phyloP scores from a whole-genome alignment of 2,329 filamentous ascomycete genomes.

The Talaromyces piceae region DNA sequence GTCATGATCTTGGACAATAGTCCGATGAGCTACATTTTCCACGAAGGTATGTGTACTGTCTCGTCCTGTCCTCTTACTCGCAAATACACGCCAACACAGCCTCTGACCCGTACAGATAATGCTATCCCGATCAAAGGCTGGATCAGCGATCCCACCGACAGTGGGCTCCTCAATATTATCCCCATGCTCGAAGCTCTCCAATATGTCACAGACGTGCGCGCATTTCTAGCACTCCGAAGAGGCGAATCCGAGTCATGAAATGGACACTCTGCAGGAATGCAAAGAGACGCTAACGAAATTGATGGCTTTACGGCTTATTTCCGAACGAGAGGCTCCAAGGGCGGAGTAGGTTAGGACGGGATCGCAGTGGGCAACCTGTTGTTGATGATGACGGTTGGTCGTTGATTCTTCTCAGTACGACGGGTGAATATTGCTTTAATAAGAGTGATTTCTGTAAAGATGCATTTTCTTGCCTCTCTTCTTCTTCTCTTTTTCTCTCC shows the following conservation, averaged over 20 bases:
- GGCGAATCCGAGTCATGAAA: slow-evolving; percentile 55
- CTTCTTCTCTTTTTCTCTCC: not conserved
- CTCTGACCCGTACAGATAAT: slow-evolving; percentile 60
- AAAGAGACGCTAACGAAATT: no score
- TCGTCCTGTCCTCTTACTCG: not conserved
- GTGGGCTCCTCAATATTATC: slow-evolving; percentile 85
- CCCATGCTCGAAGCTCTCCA: slow-evolving; percentile 89
- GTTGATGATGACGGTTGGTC: no score
- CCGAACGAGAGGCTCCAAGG: no score
- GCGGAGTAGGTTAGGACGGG: no score
- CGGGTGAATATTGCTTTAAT: no score
- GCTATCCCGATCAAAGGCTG: slow-evolving; percentile 98
- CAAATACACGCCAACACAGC: no score
- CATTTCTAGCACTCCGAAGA: slow-evolving; percentile 77
- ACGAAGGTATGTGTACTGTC: slow-evolving; percentile 63
- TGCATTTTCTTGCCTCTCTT: not conserved
- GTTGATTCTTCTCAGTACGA: no score
- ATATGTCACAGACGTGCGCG: slow-evolving; percentile 92
- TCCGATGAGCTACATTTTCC: slow-evolving; percentile 96
- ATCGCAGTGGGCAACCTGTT: no score
- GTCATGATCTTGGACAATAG: slow-evolving; percentile 99
- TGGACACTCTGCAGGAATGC: no score
- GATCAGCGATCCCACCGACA: slow-evolving; percentile 98
- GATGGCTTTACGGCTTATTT: no score
- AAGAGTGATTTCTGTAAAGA: no score